phyloP scores from a whole-genome alignment of 2,329 filamentous ascomycete genomes.

The Claviceps sp. region DNA sequence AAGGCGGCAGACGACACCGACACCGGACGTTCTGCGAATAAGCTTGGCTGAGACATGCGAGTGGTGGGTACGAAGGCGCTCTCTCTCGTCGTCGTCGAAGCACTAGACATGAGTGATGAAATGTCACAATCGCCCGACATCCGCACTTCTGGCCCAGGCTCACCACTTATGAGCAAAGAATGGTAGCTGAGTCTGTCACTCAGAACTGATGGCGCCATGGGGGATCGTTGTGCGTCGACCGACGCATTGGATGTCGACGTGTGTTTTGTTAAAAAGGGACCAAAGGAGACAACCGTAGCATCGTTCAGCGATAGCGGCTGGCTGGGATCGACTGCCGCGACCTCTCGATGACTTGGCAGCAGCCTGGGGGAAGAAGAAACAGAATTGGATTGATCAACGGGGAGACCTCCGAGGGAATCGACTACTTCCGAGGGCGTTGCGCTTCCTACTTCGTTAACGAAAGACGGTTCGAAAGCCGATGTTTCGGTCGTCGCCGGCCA shows the following conservation, averaged over 20 bases:
- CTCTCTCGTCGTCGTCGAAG: conserved; percentile 63
- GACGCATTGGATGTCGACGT: conserved; percentile 52
- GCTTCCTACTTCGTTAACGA: not conserved
- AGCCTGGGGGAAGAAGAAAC: conserved; percentile 32
- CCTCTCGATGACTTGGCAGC: conserved; percentile 28
- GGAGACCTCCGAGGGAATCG: conserved; percentile 16
- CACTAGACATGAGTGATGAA: conserved; percentile 60
- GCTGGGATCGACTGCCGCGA: conserved; percentile 37
- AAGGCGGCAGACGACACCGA: conserved; percentile 50
- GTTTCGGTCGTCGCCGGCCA: conserved; percentile 15
- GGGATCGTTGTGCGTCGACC: conserved; percentile 59
- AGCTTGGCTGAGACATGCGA: conserved; percentile 33
- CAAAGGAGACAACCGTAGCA: conserved; percentile 35
- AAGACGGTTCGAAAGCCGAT: not conserved
- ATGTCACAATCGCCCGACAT: conserved; percentile 58
- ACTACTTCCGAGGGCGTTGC: conserved; percentile 9
- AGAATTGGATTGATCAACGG: conserved; percentile 24
- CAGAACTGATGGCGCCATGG: conserved; percentile 62
- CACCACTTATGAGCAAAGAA: conserved; percentile 58
- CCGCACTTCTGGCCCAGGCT: conserved; percentile 58
- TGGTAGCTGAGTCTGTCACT: conserved; percentile 59
- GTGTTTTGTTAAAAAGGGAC: conserved; percentile 51
- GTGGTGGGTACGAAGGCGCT: conserved; percentile 36
- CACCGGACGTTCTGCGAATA: conserved; percentile 44
- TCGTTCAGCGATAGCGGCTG: conserved; percentile 29